These are phyloP conservation scores for Rhodotorula sp. DNA, from an alignment of 1,284 basidiomycete genomes.

Conservation along the genomic window DNA sequence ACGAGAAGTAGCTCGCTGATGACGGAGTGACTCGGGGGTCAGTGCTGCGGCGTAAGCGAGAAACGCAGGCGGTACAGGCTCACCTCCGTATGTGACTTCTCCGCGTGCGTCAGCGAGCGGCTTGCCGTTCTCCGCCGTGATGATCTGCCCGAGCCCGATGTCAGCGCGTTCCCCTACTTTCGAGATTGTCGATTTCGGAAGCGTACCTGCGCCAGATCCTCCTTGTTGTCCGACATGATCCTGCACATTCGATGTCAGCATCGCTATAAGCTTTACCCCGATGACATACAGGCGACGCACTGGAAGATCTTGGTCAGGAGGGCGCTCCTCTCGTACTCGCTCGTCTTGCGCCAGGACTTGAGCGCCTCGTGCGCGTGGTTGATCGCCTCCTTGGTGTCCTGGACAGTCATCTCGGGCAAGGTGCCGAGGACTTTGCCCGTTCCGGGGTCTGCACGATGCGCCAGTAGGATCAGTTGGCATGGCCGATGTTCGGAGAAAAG, in stretches of 20 bases:
- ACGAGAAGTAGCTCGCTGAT: constrained; percentile 32
- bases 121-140: constrained; percentile 88
- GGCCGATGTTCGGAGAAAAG: not conserved
- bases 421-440: constrained; percentile 74
- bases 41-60: not conserved
- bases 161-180: not conserved
- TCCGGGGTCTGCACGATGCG: constrained; percentile 67
- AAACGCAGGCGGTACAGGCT: not conserved
- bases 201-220: constrained; percentile 66
- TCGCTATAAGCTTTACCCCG: too few species aligned
- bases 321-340: constrained; percentile 68
- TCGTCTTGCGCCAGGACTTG: constrained; percentile 74
- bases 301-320: constrained; percentile 46
- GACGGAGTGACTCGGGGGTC: not conserved
- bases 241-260: not conserved
- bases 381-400: constrained; percentile 77
- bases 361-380: constrained; percentile 72
- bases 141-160: constrained; percentile 24
- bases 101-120: constrained; percentile 70
- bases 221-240: constrained; percentile 52
- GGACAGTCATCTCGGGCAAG: constrained; percentile 79
- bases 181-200: not conserved
- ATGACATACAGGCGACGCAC: constrained; percentile 1
- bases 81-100: constrained; percentile 42
- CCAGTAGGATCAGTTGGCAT: too few species aligned